Conservation (phyloP, 306 rosid genomes). For the Sphenostylis stenocarpa region DNA sequence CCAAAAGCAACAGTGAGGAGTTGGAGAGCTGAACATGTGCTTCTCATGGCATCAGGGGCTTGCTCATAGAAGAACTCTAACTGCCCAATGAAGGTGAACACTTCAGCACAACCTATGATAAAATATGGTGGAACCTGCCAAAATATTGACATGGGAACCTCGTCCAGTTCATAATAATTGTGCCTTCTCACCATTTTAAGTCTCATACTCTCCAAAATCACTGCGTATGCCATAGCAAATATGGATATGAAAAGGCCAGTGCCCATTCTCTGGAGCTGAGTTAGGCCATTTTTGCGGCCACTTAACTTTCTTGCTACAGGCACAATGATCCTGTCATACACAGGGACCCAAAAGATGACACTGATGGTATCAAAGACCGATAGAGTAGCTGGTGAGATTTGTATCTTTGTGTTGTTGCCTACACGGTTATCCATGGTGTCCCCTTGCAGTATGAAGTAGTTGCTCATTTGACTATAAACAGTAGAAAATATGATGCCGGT, state of each 20-base stretch:
- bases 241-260: slow-evolving; percentile 72
- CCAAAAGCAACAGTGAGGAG: slow-evolving; percentile 71
- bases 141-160: slow-evolving; percentile 67
- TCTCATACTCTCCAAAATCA: slow-evolving; percentile 54
- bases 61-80: slow-evolving; percentile 71
- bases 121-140: slow-evolving; percentile 85
- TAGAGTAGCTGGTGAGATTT: slow-evolving; percentile 66
- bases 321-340: slow-evolving; percentile 71
- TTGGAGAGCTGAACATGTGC: slow-evolving; percentile 77
- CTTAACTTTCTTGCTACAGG: slow-evolving; percentile 58
- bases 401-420: slow-evolving; percentile 38
- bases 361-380: slow-evolving; percentile 68
- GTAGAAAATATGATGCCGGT: slow-evolving; percentile 70
- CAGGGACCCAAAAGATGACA: slow-evolving; percentile 78
- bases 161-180: slow-evolving; percentile 46
- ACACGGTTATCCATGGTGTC: slow-evolving; percentile 47
- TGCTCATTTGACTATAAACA: slow-evolving; percentile 71
- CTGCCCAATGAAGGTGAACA: slow-evolving; percentile 70
- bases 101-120: slow-evolving; percentile 74
- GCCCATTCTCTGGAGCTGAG: slow-evolving; percentile 89
- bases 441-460: slow-evolving; percentile 71
- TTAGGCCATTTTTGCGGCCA: slow-evolving; percentile 64
- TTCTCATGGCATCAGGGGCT: slow-evolving; percentile 88
- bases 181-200: slow-evolving; percentile 50
- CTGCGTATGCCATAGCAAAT: slow-evolving; percentile 64